phyloP scores from a whole-genome alignment of 805 yeast genomes.

The Maudiozyma bulderi region DNA sequence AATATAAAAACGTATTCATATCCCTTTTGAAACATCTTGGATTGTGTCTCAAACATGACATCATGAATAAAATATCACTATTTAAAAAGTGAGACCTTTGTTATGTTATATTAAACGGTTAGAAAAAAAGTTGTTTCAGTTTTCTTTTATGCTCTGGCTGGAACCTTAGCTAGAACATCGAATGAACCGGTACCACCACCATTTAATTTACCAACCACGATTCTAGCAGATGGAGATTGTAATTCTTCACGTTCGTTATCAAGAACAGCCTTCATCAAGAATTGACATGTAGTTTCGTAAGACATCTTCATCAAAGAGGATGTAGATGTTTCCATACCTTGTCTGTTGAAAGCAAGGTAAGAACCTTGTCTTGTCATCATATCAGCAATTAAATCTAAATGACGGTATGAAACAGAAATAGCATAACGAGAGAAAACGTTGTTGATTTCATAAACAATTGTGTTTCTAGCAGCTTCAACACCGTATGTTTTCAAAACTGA shows the following conservation, averaged over 20 bases:
- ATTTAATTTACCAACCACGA: constrained; percentile 84
- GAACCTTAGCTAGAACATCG: constrained; percentile 51
- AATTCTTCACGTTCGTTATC: constrained; percentile 83
- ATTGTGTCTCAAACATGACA: too few relatives aligned
- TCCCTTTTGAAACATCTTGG: too few relatives aligned
- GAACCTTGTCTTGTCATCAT: constrained; percentile 99
- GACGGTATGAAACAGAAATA: constrained; percentile 84
- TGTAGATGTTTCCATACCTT: constrained; percentile 92
- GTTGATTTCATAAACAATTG: constrained; percentile 91
- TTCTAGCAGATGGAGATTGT: constrained; percentile 85
- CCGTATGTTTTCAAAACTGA: constrained; percentile 89
- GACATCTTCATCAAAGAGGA: constrained; percentile 98
- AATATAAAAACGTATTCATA: too few relatives aligned
- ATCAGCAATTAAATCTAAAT: constrained; percentile 93
- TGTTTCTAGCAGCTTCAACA: constrained; percentile 97
- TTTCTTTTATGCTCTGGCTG: constrained; percentile 7
- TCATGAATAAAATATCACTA: too few relatives aligned
- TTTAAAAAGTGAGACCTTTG: too few relatives aligned
- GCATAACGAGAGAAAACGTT: constrained; percentile 95
- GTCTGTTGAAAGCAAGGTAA: constrained; percentile 93
- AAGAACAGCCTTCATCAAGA: constrained; percentile 90
- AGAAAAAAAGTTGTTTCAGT: too few relatives aligned
- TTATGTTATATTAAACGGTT: too few relatives aligned
- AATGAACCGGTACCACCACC: constrained; percentile 95
- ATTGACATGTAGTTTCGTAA: constrained; percentile 96